These are phyloP conservation scores for Sodiomyces alkalinus DNA, from an alignment of 2,329 filamentous ascomycete species.

Conservation along the genomic window DNA sequence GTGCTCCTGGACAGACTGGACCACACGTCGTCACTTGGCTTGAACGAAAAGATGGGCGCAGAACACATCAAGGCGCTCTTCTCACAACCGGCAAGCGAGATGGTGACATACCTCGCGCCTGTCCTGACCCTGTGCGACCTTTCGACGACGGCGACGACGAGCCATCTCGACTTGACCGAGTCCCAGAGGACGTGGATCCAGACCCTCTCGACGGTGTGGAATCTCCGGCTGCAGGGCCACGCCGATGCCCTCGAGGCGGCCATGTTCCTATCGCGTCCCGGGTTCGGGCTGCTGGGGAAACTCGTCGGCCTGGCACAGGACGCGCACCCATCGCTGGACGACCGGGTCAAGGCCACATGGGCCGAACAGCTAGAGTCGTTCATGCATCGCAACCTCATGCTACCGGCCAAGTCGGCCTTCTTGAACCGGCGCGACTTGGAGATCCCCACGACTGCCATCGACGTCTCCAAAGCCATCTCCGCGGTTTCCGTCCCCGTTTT, in stretches of 20 bases:
- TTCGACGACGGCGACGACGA: slow-evolving; percentile 19
- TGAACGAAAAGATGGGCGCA: slow-evolving; percentile 34
- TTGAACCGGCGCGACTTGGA: slow-evolving; percentile 25
- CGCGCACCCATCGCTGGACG: slow-evolving; percentile 9
- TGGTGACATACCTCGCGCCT: slow-evolving; percentile 27
- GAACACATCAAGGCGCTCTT: slow-evolving; percentile 45
- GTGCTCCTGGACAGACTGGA: slow-evolving; percentile 31
- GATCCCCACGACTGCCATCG: slow-evolving; percentile 24
- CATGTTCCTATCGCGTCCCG: slow-evolving; percentile 25
- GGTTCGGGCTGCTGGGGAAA: slow-evolving; percentile 23
- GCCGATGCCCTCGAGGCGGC: slow-evolving; percentile 34
- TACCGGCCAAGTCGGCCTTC: slow-evolving; percentile 33
- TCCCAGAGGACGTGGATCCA: slow-evolving; percentile 31
- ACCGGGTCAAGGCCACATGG: slow-evolving; percentile 24
- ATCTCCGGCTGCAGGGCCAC: slow-evolving; percentile 33
- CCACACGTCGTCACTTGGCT: slow-evolving; percentile 15
- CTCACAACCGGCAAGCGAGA: slow-evolving; percentile 30
- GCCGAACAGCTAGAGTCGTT: slow-evolving; percentile 29
- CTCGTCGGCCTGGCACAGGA: slow-evolving; percentile 16
- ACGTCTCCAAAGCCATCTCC: slow-evolving; percentile 18
- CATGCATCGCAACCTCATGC: slow-evolving; percentile 33
- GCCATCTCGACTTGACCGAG: slow-evolving; percentile 16
- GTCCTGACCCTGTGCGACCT: slow-evolving; percentile 29
- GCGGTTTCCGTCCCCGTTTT: slow-evolving; percentile 25
- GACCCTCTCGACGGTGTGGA: slow-evolving; percentile 32